phyloP scores from a whole-genome alignment of 2,329 filamentous ascomycete genomes.

The Scorias spongiosa region DNA sequence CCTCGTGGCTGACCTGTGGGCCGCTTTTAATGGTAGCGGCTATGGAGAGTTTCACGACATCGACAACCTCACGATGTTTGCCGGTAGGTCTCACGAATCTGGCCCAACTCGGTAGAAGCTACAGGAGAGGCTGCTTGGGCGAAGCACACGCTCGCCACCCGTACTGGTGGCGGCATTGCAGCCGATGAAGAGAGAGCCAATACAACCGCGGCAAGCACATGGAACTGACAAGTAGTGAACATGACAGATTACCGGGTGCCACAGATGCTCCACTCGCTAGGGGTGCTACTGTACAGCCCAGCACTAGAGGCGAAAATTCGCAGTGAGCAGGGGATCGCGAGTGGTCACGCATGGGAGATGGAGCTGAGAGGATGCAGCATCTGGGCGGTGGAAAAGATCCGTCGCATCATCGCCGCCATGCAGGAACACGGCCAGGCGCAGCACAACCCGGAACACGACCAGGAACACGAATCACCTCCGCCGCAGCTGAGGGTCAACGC shows the following conservation, averaged over 20 bases:
- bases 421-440: constrained; percentile 48
- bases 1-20: constrained; percentile 90
- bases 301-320: constrained; percentile 54
- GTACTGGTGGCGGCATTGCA: no score
- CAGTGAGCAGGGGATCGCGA: constrained; percentile 47
- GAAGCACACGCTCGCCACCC: no score
- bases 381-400: constrained; percentile 85
- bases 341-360: constrained; percentile 65
- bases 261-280: constrained; percentile 73
- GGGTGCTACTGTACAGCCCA: constrained; percentile 73
- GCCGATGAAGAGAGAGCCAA: no score
- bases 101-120: neutral
- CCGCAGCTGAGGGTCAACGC: constrained; percentile 47
- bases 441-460: no score
- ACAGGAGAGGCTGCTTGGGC: no score
- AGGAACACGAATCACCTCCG: neutral
- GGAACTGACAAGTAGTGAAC: neutral
- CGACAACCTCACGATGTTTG: constrained; percentile 94
- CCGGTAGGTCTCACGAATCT: constrained; percentile 31
- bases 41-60: constrained; percentile 81
- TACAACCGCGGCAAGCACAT: no score
- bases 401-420: constrained; percentile 58
- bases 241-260: constrained; percentile 74
- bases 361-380: constrained; percentile 88
- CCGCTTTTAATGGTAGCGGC: constrained; percentile 69